Evolutionary conservation across 2,329 filamentous ascomycete genomes (phyloP).

Genomic region (Diaporthe helianthi): DNA sequence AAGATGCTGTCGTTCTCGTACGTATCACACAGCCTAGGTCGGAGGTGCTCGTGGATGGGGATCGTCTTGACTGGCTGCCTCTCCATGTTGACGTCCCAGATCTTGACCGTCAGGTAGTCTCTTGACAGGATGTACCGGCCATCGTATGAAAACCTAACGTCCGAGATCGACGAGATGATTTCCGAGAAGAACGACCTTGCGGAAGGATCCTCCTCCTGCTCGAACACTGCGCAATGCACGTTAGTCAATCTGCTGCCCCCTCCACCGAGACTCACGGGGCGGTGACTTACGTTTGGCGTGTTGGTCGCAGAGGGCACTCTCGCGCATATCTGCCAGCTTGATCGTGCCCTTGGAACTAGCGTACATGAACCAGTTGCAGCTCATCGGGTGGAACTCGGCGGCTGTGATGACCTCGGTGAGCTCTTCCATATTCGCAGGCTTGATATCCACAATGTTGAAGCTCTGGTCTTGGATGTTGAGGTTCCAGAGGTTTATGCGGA

Average conservation of each 20-base stretch:
- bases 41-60: conserved; percentile 95
- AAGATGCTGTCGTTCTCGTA: conserved; percentile 99
- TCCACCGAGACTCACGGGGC: conserved; percentile 31
- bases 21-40: conserved; percentile 93
- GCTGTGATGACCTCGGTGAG: conserved; percentile 98
- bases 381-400: conserved; percentile 94
- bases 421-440: conserved; percentile 99
- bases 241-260: neutral
- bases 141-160: conserved; percentile 96
- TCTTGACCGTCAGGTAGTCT: conserved; percentile 98
- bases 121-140: conserved; percentile 96
- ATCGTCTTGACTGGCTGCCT: conserved; percentile 97
- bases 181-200: conserved; percentile 99
- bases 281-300: conserved; percentile 83
- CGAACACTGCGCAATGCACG: conserved; percentile 73
- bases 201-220: conserved; percentile 97
- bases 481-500: conserved; percentile 99
- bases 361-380: conserved; percentile 99
- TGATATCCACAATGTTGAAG: conserved; percentile 99
- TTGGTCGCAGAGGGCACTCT: conserved; percentile 94
- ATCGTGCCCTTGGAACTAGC: conserved; percentile 99
- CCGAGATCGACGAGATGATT: conserved; percentile 99
- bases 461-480: conserved; percentile 99
- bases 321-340: conserved; percentile 97
- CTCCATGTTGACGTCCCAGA: conserved; percentile 99